Percentiles rank a stretch among this genome's conserved stretches.
Evolutionary conservation across 2,329 filamentous ascomycete genomes (phyloP).

Genomic region (Aspergillus costaricaensis): DNA sequence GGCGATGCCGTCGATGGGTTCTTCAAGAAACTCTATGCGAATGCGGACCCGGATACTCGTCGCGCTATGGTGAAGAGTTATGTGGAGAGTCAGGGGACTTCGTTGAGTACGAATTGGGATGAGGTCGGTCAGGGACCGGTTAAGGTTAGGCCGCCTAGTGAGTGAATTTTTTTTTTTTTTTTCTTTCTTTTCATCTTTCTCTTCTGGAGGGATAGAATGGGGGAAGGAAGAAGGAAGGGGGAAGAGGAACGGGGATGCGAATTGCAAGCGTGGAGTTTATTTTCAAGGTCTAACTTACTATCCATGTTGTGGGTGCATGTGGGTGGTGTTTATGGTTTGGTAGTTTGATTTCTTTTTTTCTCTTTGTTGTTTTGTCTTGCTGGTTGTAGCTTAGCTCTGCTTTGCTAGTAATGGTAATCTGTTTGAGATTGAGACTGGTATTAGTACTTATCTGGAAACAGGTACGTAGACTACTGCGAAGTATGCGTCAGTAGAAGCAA

Average conservation of each 20-base stretch:
- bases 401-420: too few relatives aligned
- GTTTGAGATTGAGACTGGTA: too few relatives aligned
- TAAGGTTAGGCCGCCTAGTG: constrained; percentile 46
- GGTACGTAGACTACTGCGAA: too few relatives aligned
- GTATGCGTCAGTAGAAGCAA: too few relatives aligned
- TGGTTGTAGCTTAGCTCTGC: too few relatives aligned
- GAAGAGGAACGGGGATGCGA: not conserved
- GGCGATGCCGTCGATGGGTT: constrained; percentile 73
- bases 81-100: constrained; percentile 88
- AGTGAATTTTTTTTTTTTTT: constrained; percentile 10
- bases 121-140: constrained; percentile 75
- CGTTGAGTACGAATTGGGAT: constrained; percentile 87
- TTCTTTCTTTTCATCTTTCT: too few relatives aligned
- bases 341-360: too few relatives aligned
- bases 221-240: not conserved
- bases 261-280: not conserved
- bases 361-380: too few relatives aligned
- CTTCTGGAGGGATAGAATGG: too few relatives aligned
- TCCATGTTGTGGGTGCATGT: not conserved
- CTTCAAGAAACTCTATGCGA: constrained; percentile 86
- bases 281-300: not conserved
- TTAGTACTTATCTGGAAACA: too few relatives aligned
- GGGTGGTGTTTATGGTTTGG: not conserved
- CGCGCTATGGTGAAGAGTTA: constrained; percentile 99
- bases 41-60: constrained; percentile 74